phyloP scores from a whole-genome alignment of 2,329 filamentous ascomycete genomes.

The Paraconiothyrium sp. region DNA sequence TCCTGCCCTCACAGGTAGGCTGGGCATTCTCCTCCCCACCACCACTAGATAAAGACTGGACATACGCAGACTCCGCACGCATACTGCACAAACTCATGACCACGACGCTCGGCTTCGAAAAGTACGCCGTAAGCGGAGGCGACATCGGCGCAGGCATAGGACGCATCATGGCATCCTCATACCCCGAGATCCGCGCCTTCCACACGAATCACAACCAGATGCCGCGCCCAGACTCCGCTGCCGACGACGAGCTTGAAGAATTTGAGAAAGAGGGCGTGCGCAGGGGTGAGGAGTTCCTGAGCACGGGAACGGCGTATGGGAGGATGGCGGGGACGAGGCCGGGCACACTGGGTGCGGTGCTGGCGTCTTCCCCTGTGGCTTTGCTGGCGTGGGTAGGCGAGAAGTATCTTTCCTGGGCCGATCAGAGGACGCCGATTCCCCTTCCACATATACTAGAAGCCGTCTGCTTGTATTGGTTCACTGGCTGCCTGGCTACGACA shows the following conservation, averaged over 20 bases:
- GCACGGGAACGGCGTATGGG: conserved; percentile 60
- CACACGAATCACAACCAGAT: conserved; percentile 45
- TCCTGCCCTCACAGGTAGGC: conserved; percentile 65
- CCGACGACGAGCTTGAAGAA: conserved; percentile 30
- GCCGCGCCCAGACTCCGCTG: conserved; percentile 27
- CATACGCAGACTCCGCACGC: conserved; percentile 50
- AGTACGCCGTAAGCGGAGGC: conserved; percentile 67
- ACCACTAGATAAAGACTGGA: conserved; percentile 58
- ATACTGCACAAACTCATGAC: conserved; percentile 63
- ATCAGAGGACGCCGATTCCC: conserved; percentile 48
- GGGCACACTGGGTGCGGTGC: conserved; percentile 64
- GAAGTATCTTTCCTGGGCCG: conserved; percentile 65
- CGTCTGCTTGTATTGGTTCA: conserved; percentile 66
- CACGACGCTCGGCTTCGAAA: conserved; percentile 59
- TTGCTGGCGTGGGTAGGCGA: conserved; percentile 68
- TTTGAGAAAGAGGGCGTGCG: conserved; percentile 48
- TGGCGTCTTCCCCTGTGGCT: conserved; percentile 64
- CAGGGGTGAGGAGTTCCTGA: conserved; percentile 51
- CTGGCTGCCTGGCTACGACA: conserved; percentile 57
- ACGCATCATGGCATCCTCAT: conserved; percentile 53
- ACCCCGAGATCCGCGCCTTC: conserved; percentile 59
- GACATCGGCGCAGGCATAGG: conserved; percentile 62
- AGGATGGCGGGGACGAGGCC: conserved; percentile 64
- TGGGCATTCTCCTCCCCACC: conserved; percentile 62
- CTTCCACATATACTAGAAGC: conserved; percentile 59